phyloP scores from a whole-genome alignment of 176 grass and related monocot species.

The Raddia distichophylla region DNA sequence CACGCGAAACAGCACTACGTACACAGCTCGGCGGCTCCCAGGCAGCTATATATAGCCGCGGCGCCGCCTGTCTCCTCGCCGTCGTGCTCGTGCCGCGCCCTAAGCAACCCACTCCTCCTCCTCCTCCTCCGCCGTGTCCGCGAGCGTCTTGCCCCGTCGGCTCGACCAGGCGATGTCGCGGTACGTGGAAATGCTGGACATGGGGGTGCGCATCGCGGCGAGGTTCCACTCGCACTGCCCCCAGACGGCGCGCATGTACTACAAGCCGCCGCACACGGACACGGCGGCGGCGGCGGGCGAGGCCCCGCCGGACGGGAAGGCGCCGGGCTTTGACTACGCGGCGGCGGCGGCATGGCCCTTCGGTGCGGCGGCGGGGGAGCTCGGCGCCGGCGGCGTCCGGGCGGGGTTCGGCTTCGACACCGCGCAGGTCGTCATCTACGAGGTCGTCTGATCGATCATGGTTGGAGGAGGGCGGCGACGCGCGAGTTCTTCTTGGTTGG shows the following conservation, averaged over 20 bases:
- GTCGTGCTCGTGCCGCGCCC: not conserved
- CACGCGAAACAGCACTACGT: constrained; percentile 8
- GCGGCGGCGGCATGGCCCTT: constrained; percentile 24
- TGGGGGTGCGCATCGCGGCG: constrained; percentile 63
- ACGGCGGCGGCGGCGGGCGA: not conserved
- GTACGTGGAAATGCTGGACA: constrained; percentile 75
- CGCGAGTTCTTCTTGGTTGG: too few species aligned
- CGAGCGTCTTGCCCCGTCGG: not conserved
- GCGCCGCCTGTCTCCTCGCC: not conserved
- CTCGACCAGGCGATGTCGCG: constrained; percentile 34
- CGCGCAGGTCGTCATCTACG: constrained; percentile 42
- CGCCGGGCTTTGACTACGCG: not conserved
- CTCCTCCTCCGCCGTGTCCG: not conserved
- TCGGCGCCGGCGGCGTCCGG: not conserved
- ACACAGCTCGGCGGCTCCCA: not conserved
- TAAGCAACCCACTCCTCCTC: not conserved
- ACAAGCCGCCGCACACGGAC: constrained; percentile 73
- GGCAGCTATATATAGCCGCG: constrained; percentile 30
- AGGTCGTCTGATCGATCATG: constrained; percentile 18
- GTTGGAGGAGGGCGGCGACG: not conserved
- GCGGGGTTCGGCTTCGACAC: constrained; percentile 19
- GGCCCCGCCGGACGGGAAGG: not conserved
- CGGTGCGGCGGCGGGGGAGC: not conserved
- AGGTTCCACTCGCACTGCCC: constrained; percentile 82
- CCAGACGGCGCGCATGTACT: constrained; percentile 79